Conservation (phyloP, 352 stramenopile species). For the Globisporangium iwayamae region DNA sequence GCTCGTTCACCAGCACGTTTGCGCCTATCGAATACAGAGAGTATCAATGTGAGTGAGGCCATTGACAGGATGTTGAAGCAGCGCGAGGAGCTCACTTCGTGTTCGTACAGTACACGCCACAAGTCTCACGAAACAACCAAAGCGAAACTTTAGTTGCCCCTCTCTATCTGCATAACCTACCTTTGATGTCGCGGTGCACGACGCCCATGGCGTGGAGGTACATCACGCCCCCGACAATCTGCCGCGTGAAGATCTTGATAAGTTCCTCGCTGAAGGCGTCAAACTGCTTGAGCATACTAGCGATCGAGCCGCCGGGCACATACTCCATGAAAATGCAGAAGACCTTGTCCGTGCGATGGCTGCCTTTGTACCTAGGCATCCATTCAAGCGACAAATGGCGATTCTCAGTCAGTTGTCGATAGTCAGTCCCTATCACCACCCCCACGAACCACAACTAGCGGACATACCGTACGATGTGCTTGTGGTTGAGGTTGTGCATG, state of each 20-base stretch:
- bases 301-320: constrained; percentile 90
- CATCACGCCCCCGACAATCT: constrained; percentile 89
- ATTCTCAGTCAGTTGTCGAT: neutral
- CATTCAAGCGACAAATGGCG: neutral
- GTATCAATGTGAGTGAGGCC: neutral
- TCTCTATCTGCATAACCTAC: constrained; percentile 15
- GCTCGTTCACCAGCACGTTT: constrained; percentile 88
- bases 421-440: neutral
- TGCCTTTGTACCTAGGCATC: constrained; percentile 69
- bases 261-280: constrained; percentile 90
- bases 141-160: neutral
- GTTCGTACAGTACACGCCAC: neutral
- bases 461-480: constrained; percentile 93
- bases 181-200: constrained; percentile 94
- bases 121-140: neutral
- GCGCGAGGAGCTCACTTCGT: neutral
- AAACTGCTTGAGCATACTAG: constrained; percentile 91
- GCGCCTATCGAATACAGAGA: constrained; percentile 30
- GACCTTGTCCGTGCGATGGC: constrained; percentile 60
- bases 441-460: neutral
- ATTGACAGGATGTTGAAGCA: neutral
- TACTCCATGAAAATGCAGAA: constrained; percentile 98
- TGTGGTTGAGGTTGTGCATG: constrained; percentile 93
- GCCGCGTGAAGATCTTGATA: constrained; percentile 87
- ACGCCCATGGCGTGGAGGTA: constrained; percentile 92